These are phyloP conservation scores for Fusarium acutatum DNA, from an alignment of 2,329 filamentous ascomycete genomes.

Conservation along the genomic window DNA sequence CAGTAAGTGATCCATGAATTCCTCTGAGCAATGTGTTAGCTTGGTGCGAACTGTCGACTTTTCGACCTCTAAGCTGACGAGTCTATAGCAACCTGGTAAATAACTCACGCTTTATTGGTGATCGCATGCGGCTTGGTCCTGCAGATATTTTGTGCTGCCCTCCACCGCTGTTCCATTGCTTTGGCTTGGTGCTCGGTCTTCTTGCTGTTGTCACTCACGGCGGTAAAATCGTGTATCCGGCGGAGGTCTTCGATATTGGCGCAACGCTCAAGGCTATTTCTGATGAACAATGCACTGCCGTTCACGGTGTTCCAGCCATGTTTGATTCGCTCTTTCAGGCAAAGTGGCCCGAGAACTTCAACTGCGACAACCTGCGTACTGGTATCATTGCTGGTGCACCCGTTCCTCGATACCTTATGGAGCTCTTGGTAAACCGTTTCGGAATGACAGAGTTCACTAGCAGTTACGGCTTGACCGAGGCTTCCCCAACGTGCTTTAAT, in stretches of 20 bases:
- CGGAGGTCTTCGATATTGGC: conserved; percentile 74
- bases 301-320: conserved; percentile 87
- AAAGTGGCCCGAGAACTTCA: conserved; percentile 51
- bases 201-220: conserved; percentile 78
- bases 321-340: conserved; percentile 72
- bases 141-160: conserved; percentile 80
- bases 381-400: conserved; percentile 83
- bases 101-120: conserved; percentile 75
- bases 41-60: not conserved
- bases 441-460: conserved; percentile 80
- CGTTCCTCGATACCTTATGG: conserved; percentile 79
- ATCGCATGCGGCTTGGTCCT: conserved; percentile 74
- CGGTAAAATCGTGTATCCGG: conserved; percentile 78
- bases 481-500: conserved; percentile 83
- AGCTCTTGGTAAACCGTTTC: conserved; percentile 73
- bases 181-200: conserved; percentile 80
- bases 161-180: conserved; percentile 86
- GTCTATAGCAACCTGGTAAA: conserved; percentile 64
- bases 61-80: conserved; percentile 4
- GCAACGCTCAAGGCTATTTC: conserved; percentile 73
- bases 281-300: conserved; percentile 74
- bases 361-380: conserved; percentile 68
- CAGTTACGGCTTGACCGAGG: conserved; percentile 79
- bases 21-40: not conserved
- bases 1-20: conserved; percentile 56